These are phyloP conservation scores for Friedmanniomyces simplex DNA, from an alignment of 495 filamentous ascomycete genomes.

Conservation along the genomic window DNA sequence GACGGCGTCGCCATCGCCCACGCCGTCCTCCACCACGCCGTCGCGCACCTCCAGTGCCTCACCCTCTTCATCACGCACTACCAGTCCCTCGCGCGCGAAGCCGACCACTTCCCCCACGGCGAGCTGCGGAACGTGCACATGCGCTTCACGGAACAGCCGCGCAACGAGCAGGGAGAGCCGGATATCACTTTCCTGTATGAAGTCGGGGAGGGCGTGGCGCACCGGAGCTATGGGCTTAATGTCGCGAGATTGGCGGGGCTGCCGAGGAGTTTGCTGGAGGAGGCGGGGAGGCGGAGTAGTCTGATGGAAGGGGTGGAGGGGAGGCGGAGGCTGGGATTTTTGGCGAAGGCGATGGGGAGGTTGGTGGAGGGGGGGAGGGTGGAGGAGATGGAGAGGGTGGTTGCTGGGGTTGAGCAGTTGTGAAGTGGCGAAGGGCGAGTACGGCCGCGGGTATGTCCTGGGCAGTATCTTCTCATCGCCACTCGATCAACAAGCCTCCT, in stretches of 20 bases:
- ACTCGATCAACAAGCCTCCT: too few species aligned
- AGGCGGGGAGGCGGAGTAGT: constrained; percentile 66
- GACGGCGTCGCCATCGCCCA: constrained; percentile 95
- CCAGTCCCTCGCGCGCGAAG: constrained; percentile 67
- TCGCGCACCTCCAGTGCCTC: constrained; percentile 60
- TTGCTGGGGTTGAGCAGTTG: constrained; percentile 27
- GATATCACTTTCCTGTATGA: constrained; percentile 41
- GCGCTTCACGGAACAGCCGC: constrained; percentile 53
- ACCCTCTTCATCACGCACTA: constrained; percentile 97
- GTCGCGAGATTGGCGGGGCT: constrained; percentile 81
- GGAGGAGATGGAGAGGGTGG: constrained; percentile 23
- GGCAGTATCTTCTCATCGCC: too few species aligned
- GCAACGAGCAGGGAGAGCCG: constrained; percentile 32
- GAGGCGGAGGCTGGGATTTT: constrained; percentile 40
- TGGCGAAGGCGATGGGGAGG: constrained; percentile 24
- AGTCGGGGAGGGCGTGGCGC: constrained; percentile 77
- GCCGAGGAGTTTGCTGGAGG: constrained; percentile 60
- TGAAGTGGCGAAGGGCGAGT: constrained; percentile 4
- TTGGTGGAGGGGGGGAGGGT: constrained; percentile 15
- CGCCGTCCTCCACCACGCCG: constrained; percentile 75
- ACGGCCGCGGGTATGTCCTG: too few species aligned
- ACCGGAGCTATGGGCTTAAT: constrained; percentile 88
- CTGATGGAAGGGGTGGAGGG: constrained; percentile 69
- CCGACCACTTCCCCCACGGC: constrained; percentile 46
- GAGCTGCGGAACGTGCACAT: constrained; percentile 72